Conservation (phyloP, 768 basidiomycete species). For the Psilocybe subaeruginosa region DNA sequence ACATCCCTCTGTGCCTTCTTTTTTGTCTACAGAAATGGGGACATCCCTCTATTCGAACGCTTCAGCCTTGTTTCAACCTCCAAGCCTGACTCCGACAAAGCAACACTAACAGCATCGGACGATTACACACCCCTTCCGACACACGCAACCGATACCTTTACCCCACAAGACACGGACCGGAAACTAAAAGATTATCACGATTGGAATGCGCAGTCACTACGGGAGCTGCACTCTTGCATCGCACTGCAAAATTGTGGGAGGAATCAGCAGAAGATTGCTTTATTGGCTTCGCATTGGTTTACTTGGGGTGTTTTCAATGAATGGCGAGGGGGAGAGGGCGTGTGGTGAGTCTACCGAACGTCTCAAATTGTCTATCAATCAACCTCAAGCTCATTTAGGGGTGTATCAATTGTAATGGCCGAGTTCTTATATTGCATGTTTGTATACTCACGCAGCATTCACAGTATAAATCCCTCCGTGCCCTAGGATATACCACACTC, state of each 20-base stretch:
- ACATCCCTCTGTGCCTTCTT: neutral
- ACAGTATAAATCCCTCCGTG: conserved; percentile 27
- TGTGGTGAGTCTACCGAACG: conserved; percentile 26
- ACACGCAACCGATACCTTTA: conserved; percentile 17
- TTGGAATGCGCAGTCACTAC: conserved; percentile 28
- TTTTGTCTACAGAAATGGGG: neutral
- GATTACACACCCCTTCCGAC: conserved; percentile 5
- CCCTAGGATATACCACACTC: conserved; percentile 28
- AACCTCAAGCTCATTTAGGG: conserved; percentile 17
- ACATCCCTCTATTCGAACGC: neutral
- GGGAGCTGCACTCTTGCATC: conserved; percentile 30
- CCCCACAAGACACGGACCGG: conserved; percentile 17
- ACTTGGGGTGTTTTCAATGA: conserved; percentile 22
- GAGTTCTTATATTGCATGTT: neutral
- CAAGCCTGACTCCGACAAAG: neutral
- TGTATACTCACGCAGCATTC: neutral
- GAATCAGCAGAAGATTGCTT: conserved; percentile 37
- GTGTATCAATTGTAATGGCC: conserved; percentile 26
- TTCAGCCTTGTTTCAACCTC: neutral
- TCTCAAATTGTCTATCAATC: neutral
- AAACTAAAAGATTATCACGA: conserved; percentile 24
- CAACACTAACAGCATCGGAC: neutral
- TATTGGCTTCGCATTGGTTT: conserved; percentile 31
- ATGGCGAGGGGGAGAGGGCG: conserved; percentile 31
- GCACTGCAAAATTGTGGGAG: conserved; percentile 28